Conservation (phyloP, 345 rosid genomes). For the Citrus glauca region DNA sequence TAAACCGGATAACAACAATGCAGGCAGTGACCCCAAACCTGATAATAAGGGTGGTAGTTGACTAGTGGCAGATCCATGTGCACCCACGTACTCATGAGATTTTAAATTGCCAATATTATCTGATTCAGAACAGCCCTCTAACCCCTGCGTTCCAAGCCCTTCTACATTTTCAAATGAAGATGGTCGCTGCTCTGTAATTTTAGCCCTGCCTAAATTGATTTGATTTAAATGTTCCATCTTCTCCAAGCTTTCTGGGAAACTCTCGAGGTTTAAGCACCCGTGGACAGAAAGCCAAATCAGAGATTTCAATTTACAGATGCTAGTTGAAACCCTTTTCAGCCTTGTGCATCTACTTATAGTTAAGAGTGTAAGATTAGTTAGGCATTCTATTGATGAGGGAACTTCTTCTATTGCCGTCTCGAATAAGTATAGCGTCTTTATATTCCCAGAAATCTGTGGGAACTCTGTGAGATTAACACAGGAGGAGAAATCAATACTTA, state of each 20-base stretch:
- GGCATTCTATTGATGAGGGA: not conserved
- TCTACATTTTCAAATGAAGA: not conserved
- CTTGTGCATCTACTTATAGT: not conserved
- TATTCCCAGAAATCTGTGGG: not conserved
- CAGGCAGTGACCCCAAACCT: not conserved
- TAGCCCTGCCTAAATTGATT: not conserved
- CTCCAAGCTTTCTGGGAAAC: not conserved
- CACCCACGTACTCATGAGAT: not conserved
- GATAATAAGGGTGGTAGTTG: not conserved
- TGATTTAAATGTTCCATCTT: not conserved
- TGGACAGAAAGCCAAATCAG: not conserved
- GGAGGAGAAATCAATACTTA: not conserved
- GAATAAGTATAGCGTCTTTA: not conserved
- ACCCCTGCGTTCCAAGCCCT: not conserved
- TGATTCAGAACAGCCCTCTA: not conserved
- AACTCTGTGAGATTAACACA: not conserved
- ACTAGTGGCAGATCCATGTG: too few relatives aligned
- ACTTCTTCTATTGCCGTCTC: not conserved
- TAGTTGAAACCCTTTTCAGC: not conserved
- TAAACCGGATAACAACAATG: not conserved
- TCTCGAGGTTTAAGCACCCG: not conserved
- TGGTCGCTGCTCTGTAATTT: not conserved
- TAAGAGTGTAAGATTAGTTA: not conserved
- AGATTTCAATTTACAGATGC: constrained; percentile 3
- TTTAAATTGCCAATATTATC: not conserved